These are phyloP conservation scores for Syzygium aqueum DNA, from an alignment of 345 rosid species.

Conservation along the genomic window DNA sequence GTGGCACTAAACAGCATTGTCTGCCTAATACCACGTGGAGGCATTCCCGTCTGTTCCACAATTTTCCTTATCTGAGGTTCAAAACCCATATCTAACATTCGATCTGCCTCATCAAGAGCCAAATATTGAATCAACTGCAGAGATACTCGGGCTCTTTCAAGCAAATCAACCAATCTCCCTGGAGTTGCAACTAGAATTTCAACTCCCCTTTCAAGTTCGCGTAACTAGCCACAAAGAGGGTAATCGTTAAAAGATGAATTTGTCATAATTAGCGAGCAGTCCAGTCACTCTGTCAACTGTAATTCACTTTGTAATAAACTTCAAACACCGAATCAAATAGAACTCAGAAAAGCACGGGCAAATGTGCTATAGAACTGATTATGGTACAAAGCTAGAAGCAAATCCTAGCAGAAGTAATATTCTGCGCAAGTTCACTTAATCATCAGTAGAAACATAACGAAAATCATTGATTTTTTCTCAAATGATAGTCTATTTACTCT, in stretches of 20 bases:
- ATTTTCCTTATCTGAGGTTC: conserved; percentile 97
- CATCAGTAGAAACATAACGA: not conserved
- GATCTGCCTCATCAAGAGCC: conserved; percentile 97
- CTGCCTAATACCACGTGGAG: conserved; percentile 78
- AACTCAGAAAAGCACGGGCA: not conserved
- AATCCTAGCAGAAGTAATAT: not conserved
- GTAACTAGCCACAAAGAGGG: conserved; percentile 42
- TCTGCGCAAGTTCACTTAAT: not conserved
- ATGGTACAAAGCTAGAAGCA: not conserved
- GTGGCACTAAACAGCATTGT: conserved; percentile 98
- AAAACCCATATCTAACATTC: conserved; percentile 99
- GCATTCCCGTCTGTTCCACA: conserved; percentile 94
- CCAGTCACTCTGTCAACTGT: not conserved
- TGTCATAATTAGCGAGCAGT: not conserved
- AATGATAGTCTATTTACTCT: not conserved
- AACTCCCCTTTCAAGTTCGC: conserved; percentile 91
- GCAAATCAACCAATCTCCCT: conserved; percentile 90
- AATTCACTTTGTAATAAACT: not conserved
- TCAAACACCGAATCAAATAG: not conserved
- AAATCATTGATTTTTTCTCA: not conserved
- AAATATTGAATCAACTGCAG: conserved; percentile 76
- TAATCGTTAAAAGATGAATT: not conserved
- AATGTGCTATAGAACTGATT: not conserved
- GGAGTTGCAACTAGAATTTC: conserved; percentile 99
- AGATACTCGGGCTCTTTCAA: conserved; percentile 93